A percentile compares a stretch with the other conserved stretches of the same genome.
phyloP scores from a whole-genome alignment of 2,329 filamentous ascomycete genomes.

The Trichoderma lentiforme region DNA sequence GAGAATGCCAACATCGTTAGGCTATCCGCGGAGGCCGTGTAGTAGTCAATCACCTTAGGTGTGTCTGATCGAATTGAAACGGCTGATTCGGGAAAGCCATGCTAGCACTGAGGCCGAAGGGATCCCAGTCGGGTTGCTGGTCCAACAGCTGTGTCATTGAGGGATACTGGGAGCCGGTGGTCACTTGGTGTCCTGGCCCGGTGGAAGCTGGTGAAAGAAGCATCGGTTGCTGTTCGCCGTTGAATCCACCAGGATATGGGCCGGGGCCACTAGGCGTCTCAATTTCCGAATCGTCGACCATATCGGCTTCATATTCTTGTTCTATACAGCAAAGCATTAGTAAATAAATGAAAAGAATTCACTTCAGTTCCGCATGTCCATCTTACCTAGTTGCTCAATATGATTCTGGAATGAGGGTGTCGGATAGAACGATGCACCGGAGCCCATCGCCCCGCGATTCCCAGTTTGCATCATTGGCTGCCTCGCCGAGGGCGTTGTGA shows the following conservation, averaged over 20 bases:
- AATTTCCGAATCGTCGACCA: slow-evolving; percentile 78
- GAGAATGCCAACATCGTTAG: not conserved
- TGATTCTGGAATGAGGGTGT: slow-evolving; percentile 85
- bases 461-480: slow-evolving; percentile 38
- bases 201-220: slow-evolving; percentile 41
- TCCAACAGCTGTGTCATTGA: slow-evolving; percentile 65
- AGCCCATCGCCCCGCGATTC: slow-evolving; percentile 34
- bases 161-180: slow-evolving; percentile 49
- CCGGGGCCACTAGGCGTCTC: slow-evolving; percentile 64
- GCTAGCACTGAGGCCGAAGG: slow-evolving; percentile 87
- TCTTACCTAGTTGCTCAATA: slow-evolving; percentile 93
- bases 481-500: slow-evolving; percentile 25
- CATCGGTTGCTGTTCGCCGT: slow-evolving; percentile 43
- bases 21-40: not conserved
- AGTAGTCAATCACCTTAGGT: slow-evolving; percentile 40
- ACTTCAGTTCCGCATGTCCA: not conserved
- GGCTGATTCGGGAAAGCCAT: slow-evolving; percentile 90
- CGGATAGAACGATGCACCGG: slow-evolving; percentile 65
- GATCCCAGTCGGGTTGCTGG: slow-evolving; percentile 85
- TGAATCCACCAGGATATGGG: slow-evolving; percentile 59
- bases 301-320: slow-evolving; percentile 92
- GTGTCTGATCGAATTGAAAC: slow-evolving; percentile 68
- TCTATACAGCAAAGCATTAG: slow-evolving; percentile 58
- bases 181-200: slow-evolving; percentile 37
- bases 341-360: not conserved